These are phyloP conservation scores for Selenicereus undatus DNA, from an alignment of 148 eudicot genomes.

Conservation along the genomic window DNA sequence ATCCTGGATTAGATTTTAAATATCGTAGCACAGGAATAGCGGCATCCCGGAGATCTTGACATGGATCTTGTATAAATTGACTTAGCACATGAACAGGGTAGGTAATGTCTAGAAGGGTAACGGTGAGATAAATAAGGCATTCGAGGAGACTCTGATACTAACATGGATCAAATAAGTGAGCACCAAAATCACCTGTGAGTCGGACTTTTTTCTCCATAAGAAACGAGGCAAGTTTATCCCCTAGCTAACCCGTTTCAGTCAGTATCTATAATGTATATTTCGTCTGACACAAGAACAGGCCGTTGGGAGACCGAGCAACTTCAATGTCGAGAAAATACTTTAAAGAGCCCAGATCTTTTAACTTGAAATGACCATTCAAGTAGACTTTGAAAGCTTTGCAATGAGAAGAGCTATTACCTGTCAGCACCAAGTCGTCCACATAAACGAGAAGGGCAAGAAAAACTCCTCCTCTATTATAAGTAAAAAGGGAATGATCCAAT, in stretches of 20 bases:
- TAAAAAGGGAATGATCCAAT: no score
- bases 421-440: no score
- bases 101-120: background rate
- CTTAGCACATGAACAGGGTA: background rate
- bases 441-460: no score
- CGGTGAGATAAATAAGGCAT: no score
- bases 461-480: no score
- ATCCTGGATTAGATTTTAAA: background rate
- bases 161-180: background rate
- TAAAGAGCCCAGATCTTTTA: no score
- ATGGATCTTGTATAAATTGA: background rate
- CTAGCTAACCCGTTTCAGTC: background rate
- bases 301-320: background rate
- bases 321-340: no score
- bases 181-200: background rate
- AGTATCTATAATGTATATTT: slow-evolving; percentile 10
- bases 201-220: background rate
- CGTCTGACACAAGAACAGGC: background rate
- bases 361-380: no score
- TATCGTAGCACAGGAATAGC: background rate
- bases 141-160: background rate
- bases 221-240: background rate
- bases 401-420: no score
- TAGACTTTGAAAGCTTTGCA: no score
- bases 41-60: background rate